Evolutionary conservation across 805 yeast genomes (phyloP), one percentile per base, ranked within the genome.

Genomic region (Ogataea allantospora): DNA sequence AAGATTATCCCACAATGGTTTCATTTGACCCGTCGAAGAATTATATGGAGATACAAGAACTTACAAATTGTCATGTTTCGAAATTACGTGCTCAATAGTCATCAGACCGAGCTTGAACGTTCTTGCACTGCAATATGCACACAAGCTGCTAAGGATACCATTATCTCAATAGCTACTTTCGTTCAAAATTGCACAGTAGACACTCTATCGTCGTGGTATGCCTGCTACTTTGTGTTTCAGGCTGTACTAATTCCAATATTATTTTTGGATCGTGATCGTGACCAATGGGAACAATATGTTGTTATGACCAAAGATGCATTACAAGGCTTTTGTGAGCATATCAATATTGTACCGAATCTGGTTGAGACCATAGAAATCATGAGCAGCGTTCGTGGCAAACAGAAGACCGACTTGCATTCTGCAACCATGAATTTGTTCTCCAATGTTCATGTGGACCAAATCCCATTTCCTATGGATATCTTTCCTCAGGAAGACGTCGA

Each of bases 151-250:
- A 67, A 65, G 42, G 69, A 66, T 17, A 71, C 77, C 1, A 69
- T 77, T 5, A 27, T 57, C 19, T 66, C 77, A 3, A 70, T 75
- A 2, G 50, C 63, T 7, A 55, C 57, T 17, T 70, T 56, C 26
- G 38, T 43, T 15, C 16, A 27, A 26, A 16, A 12, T 13, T 26
- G 36, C 14, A 21, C 14, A n/a, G 35, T 39, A 3, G 38, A 28
- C 15, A 39, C 43, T 2, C 32, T 39, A 11, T 14, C 37, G 15
- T 37, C 41, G 11, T 77, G 82, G 82, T 71, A 76, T 53, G 71
- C 78, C 7, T 70, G 74, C 1, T 77, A 71, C 49, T 77, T 71
- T 54, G 42, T 73, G 10, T 74, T 75, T 55, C 79, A 75, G 51
- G 78, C 80, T 2, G 67, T 71, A 4, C 57, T 76, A 38, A 70